Base-by-base conservation (phyloP, 768 basidiomycete genomes). In the Rhizopogon salebrosus region DNA sequence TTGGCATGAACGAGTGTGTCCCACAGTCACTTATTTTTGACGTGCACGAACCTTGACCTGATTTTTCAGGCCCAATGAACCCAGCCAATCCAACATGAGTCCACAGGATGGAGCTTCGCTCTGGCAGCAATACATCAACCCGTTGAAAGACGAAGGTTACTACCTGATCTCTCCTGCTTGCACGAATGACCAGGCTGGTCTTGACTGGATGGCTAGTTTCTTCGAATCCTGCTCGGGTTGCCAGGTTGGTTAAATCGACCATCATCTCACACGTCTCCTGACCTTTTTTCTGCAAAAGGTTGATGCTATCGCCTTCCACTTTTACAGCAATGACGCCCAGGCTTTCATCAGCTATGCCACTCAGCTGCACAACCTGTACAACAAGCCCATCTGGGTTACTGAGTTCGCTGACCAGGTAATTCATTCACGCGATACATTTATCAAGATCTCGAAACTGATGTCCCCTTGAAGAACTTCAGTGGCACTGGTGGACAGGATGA, bases 1-100 rank as follows among this genome's bases (percentile, higher is more conserved):
- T 87, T 20, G 86, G 83, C 49, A 68, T 78, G 64, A 97, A 95
- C 62, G 93, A 93, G 92, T 92, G 54, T 10, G 83, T 56, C 46
- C 4, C n/a, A 3, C 4, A 6, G 6, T 6, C 31, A 34, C 31
- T 27, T 48, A 20, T 37, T 41, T 46, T 55, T 31, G 51, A 55
- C 13, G 6, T 34, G 31, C 11, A 34, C 18, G 20, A 31, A 6
- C 18, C 22, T 43, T 52, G 38, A 68, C 14, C 10, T 24, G n/a
- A n/a, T 29, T 10, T 23, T 18, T 16, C 58, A 94, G 92, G 65
- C 89, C 89, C 24, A 83, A 95, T 56, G 73, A 85, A 54, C 3
- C 51, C 0, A 70, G 70, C 1, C 87, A 95, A 67, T 74, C 84
- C 52, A 77, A 86, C 72, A 73, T 92, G 65, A 45, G 52, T 34